A percentile compares a stretch with the other conserved stretches of the same genome.
phyloP scores from a whole-genome alignment of 2,329 filamentous ascomycete genomes.

The Monilinia aucupariae region DNA sequence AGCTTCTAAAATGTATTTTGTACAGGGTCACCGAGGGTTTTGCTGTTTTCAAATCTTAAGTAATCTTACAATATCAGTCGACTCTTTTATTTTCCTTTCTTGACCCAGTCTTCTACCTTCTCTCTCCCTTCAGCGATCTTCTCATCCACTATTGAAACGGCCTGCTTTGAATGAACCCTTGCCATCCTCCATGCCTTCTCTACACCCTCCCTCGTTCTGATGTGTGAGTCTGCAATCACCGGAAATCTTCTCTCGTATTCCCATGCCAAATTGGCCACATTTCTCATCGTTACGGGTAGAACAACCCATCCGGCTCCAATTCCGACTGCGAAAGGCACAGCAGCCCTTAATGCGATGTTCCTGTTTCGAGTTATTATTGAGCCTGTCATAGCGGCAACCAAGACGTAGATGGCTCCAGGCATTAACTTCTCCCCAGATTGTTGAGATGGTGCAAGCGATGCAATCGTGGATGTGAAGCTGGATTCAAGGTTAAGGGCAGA shows the following conservation, averaged over 20 bases:
- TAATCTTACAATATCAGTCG: neutral
- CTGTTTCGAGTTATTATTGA: slow-evolving; percentile 86
- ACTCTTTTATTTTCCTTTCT: slow-evolving; percentile 56
- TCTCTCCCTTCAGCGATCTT: slow-evolving; percentile 73
- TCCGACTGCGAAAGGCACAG: slow-evolving; percentile 73
- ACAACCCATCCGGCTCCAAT: slow-evolving; percentile 78
- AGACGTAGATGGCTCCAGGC: slow-evolving; percentile 84
- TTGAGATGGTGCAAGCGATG: slow-evolving; percentile 78
- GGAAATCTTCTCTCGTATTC: slow-evolving; percentile 88
- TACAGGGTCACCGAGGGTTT: neutral
- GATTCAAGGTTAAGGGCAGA: slow-evolving; percentile 79
- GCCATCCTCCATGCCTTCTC: slow-evolving; percentile 67
- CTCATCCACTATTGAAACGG: slow-evolving; percentile 68
- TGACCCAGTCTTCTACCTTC: slow-evolving; percentile 81
- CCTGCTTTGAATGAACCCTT: slow-evolving; percentile 66
- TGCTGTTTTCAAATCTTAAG: neutral
- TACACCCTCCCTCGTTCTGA: slow-evolving; percentile 63
- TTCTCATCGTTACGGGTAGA: slow-evolving; percentile 83
- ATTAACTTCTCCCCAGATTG: slow-evolving; percentile 84
- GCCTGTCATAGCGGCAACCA: slow-evolving; percentile 91
- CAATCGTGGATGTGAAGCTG: slow-evolving; percentile 82
- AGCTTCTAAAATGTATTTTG: slow-evolving; percentile 3
- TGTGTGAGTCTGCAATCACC: slow-evolving; percentile 73
- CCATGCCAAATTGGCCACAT: slow-evolving; percentile 82
- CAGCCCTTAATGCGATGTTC: slow-evolving; percentile 72